Conservation (phyloP, 139 green algal genomes). For the Ettlia oleoabundans region DNA sequence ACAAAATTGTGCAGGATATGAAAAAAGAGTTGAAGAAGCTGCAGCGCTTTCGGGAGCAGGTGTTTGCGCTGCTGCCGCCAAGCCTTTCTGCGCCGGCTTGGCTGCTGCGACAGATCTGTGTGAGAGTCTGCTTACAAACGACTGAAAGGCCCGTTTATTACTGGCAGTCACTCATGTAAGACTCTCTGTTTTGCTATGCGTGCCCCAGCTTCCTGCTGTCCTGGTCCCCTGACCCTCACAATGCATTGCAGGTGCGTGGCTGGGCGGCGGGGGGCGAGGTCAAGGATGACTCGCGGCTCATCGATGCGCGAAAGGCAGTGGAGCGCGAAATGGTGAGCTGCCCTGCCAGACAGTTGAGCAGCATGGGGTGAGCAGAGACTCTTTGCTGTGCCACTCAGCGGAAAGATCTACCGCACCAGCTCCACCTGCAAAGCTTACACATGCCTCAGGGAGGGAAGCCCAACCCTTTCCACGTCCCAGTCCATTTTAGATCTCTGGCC, state of each 20-base stretch:
- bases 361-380: no score
- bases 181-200: background rate
- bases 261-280: conserved; percentile 34
- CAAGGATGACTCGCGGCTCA: conserved; percentile 28
- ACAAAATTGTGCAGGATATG: conserved; percentile 41
- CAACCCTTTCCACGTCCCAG: no score
- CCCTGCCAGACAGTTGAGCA: no score
- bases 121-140: no score
- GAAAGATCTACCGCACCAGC: no score
- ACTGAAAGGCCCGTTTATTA: no score
- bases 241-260: conserved; percentile 19
- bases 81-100: background rate
- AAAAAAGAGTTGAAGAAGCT: conserved; percentile 54
- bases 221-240: no score
- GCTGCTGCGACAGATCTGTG: background rate
- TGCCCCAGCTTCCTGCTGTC: no score
- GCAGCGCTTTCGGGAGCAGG: conserved; percentile 44
- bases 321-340: conserved; percentile 46
- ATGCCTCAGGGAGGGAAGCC: no score
- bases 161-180: no score
- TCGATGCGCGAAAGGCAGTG: conserved; percentile 32
- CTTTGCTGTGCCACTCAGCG: no score
- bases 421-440: no score
- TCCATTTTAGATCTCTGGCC: background rate
- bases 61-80: background rate